phyloP scores from a whole-genome alignment of 1,284 basidiomycete genomes.

The Caloboletus firmus region DNA sequence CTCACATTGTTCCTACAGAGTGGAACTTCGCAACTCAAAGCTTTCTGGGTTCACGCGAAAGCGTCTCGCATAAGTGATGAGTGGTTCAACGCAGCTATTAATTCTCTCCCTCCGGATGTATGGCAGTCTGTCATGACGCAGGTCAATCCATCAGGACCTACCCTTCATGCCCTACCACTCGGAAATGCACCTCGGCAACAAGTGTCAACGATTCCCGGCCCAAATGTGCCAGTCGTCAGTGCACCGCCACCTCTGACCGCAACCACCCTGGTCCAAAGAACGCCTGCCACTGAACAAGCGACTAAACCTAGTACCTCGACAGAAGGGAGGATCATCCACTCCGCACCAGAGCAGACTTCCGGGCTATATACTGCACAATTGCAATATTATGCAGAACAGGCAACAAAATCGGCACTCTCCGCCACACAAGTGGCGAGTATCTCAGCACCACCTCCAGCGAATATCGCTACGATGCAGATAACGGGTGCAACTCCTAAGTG shows the following conservation, averaged over 20 bases:
- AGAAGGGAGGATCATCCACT: not conserved
- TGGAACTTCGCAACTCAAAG: conserved; percentile 16
- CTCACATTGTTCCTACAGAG: conserved; percentile 15
- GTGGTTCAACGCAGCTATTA: conserved; percentile 24
- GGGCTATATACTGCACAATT: conserved; percentile 18
- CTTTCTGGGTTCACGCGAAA: conserved; percentile 15
- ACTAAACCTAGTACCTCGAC: not conserved
- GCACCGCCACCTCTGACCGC: not conserved
- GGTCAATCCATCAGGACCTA: not conserved
- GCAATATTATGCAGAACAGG: conserved; percentile 26
- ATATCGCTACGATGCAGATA: not conserved
- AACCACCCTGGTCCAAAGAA: not conserved
- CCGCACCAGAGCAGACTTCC: not conserved
- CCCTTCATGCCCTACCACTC: not conserved
- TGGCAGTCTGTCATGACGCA: conserved; percentile 15
- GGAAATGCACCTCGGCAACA: not conserved
- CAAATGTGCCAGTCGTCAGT: not conserved
- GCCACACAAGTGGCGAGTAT: not conserved
- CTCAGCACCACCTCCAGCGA: not conserved
- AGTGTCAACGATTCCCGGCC: not conserved
- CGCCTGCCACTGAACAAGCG: not conserved
- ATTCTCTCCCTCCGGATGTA: conserved; percentile 19
- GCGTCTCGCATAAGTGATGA: conserved; percentile 18
- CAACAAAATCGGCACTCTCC: conserved; percentile 6
- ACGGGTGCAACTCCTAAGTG: conserved; percentile 7